Evolutionary conservation across 352 stramenopile genomes (phyloP).

Genomic region (Phytophthora capsici): DNA sequence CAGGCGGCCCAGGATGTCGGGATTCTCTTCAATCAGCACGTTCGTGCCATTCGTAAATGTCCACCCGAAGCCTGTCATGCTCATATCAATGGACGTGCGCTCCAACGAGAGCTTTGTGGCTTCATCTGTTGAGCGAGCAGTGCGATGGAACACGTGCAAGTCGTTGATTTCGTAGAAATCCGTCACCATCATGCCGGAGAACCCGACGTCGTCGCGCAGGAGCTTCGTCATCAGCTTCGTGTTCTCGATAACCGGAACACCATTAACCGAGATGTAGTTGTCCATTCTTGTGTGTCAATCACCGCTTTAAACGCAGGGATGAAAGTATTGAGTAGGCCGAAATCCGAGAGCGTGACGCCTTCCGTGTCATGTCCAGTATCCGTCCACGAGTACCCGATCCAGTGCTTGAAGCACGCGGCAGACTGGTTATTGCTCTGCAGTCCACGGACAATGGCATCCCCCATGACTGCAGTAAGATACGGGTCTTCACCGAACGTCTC

Average conservation of each 20-base stretch:
- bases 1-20: slow-evolving; percentile 35
- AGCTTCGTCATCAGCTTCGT: slow-evolving; percentile 62
- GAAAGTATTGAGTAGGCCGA: slow-evolving; percentile 52
- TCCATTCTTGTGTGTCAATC: slow-evolving; percentile 52
- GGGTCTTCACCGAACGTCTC: background rate
- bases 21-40: slow-evolving; percentile 31
- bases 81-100: slow-evolving; percentile 7
- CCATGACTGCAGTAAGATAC: slow-evolving; percentile 49
- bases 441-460: slow-evolving; percentile 59
- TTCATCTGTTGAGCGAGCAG: background rate
- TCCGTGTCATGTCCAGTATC: slow-evolving; percentile 56
- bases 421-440: slow-evolving; percentile 61
- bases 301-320: slow-evolving; percentile 69
- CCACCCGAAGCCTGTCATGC: background rate
- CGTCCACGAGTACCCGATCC: slow-evolving; percentile 74
- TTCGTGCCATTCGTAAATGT: slow-evolving; percentile 50
- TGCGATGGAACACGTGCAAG: background rate
- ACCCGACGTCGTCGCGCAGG: slow-evolving; percentile 25
- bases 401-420: slow-evolving; percentile 82
- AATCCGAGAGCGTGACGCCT: slow-evolving; percentile 57
- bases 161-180: background rate
- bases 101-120: slow-evolving; percentile 24
- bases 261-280: background rate
- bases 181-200: background rate
- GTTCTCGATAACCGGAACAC: slow-evolving; percentile 45